These are phyloP conservation scores for Colletotrichum lentis DNA, from an alignment of 2,329 filamentous ascomycete genomes.

Conservation along the genomic window DNA sequence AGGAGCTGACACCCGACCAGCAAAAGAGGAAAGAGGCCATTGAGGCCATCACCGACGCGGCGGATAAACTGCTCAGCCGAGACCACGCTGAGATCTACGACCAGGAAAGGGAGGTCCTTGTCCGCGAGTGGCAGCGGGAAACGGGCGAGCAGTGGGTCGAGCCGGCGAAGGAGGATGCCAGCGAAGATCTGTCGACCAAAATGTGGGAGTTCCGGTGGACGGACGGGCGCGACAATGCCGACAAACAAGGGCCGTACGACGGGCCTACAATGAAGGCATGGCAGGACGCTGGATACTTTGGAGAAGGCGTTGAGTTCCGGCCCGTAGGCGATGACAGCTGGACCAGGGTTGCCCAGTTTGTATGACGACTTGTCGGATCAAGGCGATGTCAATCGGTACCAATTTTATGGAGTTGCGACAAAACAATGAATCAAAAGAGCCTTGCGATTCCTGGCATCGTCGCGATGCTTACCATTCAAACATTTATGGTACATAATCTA, in stretches of 20 bases:
- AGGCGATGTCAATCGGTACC: neutral
- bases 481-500: conserved; percentile 39
- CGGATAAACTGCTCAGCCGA: conserved; percentile 83
- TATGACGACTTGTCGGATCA: conserved; percentile 33
- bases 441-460: conserved; percentile 32
- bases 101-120: conserved; percentile 80
- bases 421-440: conserved; percentile 25
- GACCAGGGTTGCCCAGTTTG: conserved; percentile 61
- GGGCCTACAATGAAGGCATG: conserved; percentile 86
- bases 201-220: conserved; percentile 95
- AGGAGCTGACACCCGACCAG: conserved; percentile 73
- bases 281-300: conserved; percentile 92
- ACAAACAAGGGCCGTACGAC: conserved; percentile 88
- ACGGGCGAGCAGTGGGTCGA: conserved; percentile 85
- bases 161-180: conserved; percentile 48
- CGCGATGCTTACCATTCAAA: conserved; percentile 28
- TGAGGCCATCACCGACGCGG: conserved; percentile 84
- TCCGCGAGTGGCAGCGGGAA: conserved; percentile 83
- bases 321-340: conserved; percentile 65
- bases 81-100: conserved; percentile 94
- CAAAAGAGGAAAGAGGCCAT: conserved; percentile 75
- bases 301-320: conserved; percentile 84
- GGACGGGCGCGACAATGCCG: conserved; percentile 81
- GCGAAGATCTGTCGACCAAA: conserved; percentile 42
- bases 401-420: neutral